Conservation (phyloP, 768 basidiomycete species). For the Grammothele lineata region DNA sequence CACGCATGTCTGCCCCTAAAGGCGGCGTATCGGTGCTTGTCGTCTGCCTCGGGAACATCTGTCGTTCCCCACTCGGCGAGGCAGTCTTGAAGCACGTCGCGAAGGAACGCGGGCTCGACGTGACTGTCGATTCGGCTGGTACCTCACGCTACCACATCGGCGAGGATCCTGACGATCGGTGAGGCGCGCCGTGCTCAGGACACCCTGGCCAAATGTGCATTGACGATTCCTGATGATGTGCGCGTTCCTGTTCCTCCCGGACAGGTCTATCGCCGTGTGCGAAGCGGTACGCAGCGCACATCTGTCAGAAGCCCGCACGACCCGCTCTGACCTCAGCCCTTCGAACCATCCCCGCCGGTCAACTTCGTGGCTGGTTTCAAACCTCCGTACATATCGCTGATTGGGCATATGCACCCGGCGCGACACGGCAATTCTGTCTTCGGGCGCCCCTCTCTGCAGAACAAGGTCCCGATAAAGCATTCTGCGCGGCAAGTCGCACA, state of each 20-base stretch:
- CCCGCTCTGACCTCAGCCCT: too few species aligned
- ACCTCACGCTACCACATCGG: conserved; percentile 83
- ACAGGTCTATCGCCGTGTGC: conserved; percentile 68
- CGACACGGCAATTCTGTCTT: too few species aligned
- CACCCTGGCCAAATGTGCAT: too few species aligned
- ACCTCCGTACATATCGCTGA: too few species aligned
- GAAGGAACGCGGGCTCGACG: conserved; percentile 56
- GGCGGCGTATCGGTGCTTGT: conserved; percentile 63
- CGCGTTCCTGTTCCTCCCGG: background rate
- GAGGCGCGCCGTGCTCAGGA: background rate
- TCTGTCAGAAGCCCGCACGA: too few species aligned
- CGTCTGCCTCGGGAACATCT: conserved; percentile 83
- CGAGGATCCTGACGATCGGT: conserved; percentile 83
- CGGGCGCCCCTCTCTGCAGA: conserved; percentile 34
- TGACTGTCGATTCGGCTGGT: conserved; percentile 79
- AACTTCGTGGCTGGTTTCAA: too few species aligned
- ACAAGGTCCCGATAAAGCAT: conserved; percentile 67
- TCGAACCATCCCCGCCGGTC: too few species aligned
- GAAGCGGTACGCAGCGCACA: conserved; percentile 20
- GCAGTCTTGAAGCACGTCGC: conserved; percentile 75
- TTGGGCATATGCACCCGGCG: too few species aligned
- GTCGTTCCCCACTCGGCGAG: conserved; percentile 91
- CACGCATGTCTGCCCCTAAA: conserved; percentile 9
- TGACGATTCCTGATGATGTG: too few species aligned
- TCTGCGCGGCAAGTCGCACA: conserved; percentile 57